phyloP scores from a whole-genome alignment of 331 rosid genomes.

The Pyrus hybrid region DNA sequence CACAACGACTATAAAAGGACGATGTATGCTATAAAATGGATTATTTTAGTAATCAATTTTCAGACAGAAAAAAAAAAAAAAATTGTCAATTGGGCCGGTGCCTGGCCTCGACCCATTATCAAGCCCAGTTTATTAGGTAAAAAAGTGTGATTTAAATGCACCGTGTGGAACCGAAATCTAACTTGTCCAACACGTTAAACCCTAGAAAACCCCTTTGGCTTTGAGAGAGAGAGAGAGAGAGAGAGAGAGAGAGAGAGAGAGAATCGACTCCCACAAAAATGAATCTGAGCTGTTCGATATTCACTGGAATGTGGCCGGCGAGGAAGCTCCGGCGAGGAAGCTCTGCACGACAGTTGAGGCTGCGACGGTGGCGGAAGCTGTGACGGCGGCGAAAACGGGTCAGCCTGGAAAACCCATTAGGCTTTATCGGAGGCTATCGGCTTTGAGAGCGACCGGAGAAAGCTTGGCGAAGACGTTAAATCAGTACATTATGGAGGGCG shows the following conservation, averaged over 20 bases:
- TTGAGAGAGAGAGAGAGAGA: neutral
- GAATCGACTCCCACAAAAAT: slow-evolving; percentile 14
- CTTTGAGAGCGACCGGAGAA: slow-evolving; percentile 44
- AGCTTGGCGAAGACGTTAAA: slow-evolving; percentile 50
- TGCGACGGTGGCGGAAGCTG: neutral
- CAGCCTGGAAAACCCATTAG: neutral
- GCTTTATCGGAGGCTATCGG: slow-evolving; percentile 51
- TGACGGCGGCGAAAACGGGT: neutral
- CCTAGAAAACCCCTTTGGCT: neutral
- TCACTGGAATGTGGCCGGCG: slow-evolving; percentile 20
- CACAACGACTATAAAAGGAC: too few species aligned
- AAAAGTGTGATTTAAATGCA: too few species aligned
- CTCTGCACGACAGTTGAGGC: slow-evolving; percentile 1
- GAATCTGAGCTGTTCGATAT: slow-evolving; percentile 27
- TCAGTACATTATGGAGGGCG: slow-evolving; percentile 53
- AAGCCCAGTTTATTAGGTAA: neutral
- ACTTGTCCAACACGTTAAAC: neutral
- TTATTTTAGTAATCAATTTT: too few species aligned
- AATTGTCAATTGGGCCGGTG: neutral
- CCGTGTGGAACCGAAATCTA: neutral
- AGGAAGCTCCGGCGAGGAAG: too few species aligned
- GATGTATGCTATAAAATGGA: too few species aligned
- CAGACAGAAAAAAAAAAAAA: too few species aligned
- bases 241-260: too few species aligned
- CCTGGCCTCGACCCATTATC: neutral